These are phyloP conservation scores for Thielaviopsis ethacetica DNA, from an alignment of 2,329 filamentous ascomycete genomes.

Conservation along the genomic window DNA sequence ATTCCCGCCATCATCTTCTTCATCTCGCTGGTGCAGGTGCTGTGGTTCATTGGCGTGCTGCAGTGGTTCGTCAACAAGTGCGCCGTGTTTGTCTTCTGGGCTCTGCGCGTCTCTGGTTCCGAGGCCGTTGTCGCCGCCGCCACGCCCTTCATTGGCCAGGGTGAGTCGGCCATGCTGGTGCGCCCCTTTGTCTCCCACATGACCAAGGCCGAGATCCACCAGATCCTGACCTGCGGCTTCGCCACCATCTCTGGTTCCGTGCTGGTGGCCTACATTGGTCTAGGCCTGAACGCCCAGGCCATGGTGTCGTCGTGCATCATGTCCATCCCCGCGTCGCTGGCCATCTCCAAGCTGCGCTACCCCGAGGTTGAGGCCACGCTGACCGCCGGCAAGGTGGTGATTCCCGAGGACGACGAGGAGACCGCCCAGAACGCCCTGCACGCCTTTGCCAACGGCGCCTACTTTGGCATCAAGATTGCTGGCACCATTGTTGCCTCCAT, in stretches of 20 bases:
- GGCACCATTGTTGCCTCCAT: conserved; percentile 67
- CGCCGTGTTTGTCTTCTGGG: conserved; percentile 83
- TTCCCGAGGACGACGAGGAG: conserved; percentile 64
- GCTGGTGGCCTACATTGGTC: conserved; percentile 66
- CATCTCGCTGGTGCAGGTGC: conserved; percentile 74
- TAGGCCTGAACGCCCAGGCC: conserved; percentile 72
- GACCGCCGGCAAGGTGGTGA: conserved; percentile 63
- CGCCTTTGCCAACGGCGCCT: conserved; percentile 70
- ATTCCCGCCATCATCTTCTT: conserved; percentile 95
- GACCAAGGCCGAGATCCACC: conserved; percentile 76
- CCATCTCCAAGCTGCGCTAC: conserved; percentile 76
- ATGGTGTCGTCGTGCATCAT: conserved; percentile 87
- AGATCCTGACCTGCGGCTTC: conserved; percentile 84
- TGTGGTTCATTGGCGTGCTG: conserved; percentile 65
- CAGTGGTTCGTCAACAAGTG: conserved; percentile 87
- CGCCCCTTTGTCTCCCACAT: conserved; percentile 72
- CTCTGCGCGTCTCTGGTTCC: conserved; percentile 69
- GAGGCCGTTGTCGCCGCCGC: conserved; percentile 89
- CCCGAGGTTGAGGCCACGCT: conserved; percentile 77
- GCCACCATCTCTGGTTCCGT: conserved; percentile 85
- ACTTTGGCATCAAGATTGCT: conserved; percentile 74
- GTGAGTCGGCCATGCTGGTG: conserved; percentile 86
- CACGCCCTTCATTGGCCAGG: conserved; percentile 86
- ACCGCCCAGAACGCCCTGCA: conserved; percentile 67
- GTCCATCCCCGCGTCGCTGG: conserved; percentile 83